Evolutionary conservation across 257 asterid genomes (phyloP).

Genomic region (Ehretia macrophylla): DNA sequence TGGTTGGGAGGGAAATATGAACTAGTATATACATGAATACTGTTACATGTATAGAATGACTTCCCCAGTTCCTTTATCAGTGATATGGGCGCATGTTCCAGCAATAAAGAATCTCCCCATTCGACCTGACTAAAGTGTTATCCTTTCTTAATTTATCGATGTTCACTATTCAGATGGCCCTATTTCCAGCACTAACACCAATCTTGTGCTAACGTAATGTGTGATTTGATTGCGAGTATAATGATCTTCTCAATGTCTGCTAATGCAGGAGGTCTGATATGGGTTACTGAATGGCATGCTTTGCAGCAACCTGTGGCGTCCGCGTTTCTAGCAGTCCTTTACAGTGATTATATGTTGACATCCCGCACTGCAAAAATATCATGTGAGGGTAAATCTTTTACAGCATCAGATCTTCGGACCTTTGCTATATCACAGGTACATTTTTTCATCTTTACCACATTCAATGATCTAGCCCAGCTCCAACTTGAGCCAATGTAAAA

Average conservation of each 20-base stretch:
- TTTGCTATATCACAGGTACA: slow-evolving; percentile 76
- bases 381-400: slow-evolving; percentile 46
- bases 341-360: slow-evolving; percentile 77
- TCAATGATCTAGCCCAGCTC: too few species aligned
- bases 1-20: too few species aligned
- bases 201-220: background rate
- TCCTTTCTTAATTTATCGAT: background rate
- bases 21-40: too few species aligned
- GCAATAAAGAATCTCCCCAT: too few species aligned
- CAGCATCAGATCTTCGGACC: slow-evolving; percentile 53
- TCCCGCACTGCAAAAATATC: slow-evolving; percentile 50
- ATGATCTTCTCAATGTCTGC: slow-evolving; percentile 19
- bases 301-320: slow-evolving; percentile 88
- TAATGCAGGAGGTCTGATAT: slow-evolving; percentile 68
- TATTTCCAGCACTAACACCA: background rate
- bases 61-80: too few species aligned
- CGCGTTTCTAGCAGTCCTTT: slow-evolving; percentile 68
- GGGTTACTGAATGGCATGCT: slow-evolving; percentile 85
- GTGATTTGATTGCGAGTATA: background rate
- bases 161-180: background rate
- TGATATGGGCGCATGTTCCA: too few species aligned
- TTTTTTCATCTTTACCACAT: slow-evolving; percentile 4
- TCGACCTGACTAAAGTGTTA: too few species aligned
- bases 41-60: too few species aligned
- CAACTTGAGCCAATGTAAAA: too few species aligned